phyloP scores from a whole-genome alignment of 2,329 filamentous ascomycete genomes.

The Aspergillus sojae region DNA sequence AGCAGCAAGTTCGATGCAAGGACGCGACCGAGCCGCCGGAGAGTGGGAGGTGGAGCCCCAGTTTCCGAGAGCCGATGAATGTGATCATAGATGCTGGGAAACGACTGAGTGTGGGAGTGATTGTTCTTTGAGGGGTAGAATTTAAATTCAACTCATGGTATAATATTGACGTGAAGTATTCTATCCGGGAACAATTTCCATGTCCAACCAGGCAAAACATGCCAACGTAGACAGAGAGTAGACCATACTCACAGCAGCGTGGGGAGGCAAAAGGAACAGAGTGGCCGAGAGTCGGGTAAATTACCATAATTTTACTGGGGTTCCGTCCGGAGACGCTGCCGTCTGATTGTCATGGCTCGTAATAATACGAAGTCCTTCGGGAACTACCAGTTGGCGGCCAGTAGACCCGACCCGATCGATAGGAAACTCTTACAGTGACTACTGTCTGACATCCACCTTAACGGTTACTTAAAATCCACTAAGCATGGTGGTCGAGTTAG shows the following conservation, averaged over 20 bases:
- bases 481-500: background rate
- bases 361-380: conserved; percentile 7
- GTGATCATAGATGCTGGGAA: conserved; percentile 7
- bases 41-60: conserved; percentile 18
- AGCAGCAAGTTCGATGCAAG: conserved; percentile 11
- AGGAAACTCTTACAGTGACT: background rate
- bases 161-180: background rate
- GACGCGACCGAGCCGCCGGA: conserved; percentile 23
- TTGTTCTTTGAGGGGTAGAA: background rate
- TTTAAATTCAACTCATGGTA: background rate
- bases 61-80: conserved; percentile 27
- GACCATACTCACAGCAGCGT: conserved; percentile 1
- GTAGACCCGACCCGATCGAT: conserved; percentile 13
- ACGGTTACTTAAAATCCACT: conserved; percentile 4
- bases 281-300: conserved; percentile 16
- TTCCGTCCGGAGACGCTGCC: conserved; percentile 5
- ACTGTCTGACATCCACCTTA: conserved; percentile 1
- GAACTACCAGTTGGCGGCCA: conserved; percentile 11
- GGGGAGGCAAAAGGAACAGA: conserved; percentile 1
- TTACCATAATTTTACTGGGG: conserved; percentile 13
- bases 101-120: background rate
- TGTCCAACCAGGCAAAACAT: background rate
- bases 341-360: background rate
- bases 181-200: background rate
- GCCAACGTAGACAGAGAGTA: background rate